Base-by-base conservation (phyloP, 805 yeast genomes). In the Teunomyces panamensis region DNA sequence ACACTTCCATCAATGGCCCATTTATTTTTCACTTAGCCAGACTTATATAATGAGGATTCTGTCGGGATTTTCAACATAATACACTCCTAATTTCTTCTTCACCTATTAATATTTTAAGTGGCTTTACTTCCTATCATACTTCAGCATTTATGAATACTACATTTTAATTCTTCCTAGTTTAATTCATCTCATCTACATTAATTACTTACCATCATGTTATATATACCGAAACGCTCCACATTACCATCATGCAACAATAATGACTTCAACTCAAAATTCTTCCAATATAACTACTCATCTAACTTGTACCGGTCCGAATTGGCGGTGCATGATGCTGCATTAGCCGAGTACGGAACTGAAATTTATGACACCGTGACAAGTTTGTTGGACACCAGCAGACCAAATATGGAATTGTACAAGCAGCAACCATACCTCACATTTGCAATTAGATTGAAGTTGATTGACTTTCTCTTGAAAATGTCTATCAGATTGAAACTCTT, bases 341-440 rank as follows among this genome's bases (percentile, higher is more conserved):
- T 81, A 10, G 63, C 68, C 9, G 87, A 83, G 54, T 83, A 83
- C 57, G 74, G 73, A 44, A 66, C 65, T 17, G 87, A 83, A 49
- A 68, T 83, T 11, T 70, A 67, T 63, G 52, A 67, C 54, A 45
- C 68, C 56, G 55, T 69, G 71, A 39, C 67, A 56, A 51, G 70
- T 66, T 34, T 63, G 26, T 55, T 60, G 39, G 57, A 68, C 30
- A 57, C 56, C 29, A 64, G 69, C 55, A 74, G 70, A 49, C 87
- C 92, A 10, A 70, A 73, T 53, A 45, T 69, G 34, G 64, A 62
- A 36, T 74, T 89, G 67, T 87, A 90, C 56, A 84, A 81, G 49
- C 85, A 87, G 54, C 99, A 92, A 68, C 97, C 97, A 9, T 96
- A 90, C 60, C 73, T 92, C 49, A 80, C 83, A 45, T 81, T 89